These are phyloP conservation scores for Canavalia ensiformis DNA, from an alignment of 306 rosid species.

Conservation along the genomic window DNA sequence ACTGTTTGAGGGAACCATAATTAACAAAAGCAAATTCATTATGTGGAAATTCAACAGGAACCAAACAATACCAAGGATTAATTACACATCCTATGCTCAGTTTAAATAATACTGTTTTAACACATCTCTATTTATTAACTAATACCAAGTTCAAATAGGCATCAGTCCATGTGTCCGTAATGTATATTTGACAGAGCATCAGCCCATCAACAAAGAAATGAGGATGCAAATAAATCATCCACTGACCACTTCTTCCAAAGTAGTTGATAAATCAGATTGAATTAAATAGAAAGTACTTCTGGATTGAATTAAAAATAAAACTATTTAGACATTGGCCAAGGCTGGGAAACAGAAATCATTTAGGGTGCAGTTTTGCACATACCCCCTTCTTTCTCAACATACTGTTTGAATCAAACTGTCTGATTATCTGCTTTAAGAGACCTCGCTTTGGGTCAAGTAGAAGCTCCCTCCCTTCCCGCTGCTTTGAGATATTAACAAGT, in stretches of 20 bases:
- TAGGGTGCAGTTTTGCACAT: constrained; percentile 49
- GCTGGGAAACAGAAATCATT: constrained; percentile 27
- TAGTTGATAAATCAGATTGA: constrained; percentile 13
- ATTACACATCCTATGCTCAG: constrained; percentile 1
- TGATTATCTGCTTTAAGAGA: constrained; percentile 84
- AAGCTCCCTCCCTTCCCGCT: constrained; percentile 85
- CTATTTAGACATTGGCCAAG: constrained; percentile 13
- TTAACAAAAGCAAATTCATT: constrained; percentile 12
- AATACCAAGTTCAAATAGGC: constrained; percentile 27
- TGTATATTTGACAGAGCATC: constrained; percentile 32
- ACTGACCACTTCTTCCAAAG: constrained; percentile 37
- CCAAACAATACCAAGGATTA: constrained; percentile 31
- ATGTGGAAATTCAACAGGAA: constrained; percentile 17
- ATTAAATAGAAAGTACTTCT: constrained; percentile 35
- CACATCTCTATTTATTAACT: not conserved
- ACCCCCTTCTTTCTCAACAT: constrained; percentile 94
- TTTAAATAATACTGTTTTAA: constrained; percentile 23
- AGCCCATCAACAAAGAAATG: constrained; percentile 25
- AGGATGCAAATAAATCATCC: constrained; percentile 22
- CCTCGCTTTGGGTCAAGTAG: constrained; percentile 86
- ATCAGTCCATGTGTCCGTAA: constrained; percentile 15
- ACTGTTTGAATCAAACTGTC: constrained; percentile 88
- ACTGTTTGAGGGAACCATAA: constrained; percentile 36
- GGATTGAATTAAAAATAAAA: constrained; percentile 20
- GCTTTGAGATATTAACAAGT: constrained; percentile 89